Percentiles rank a stretch among this genome's conserved stretches.
Evolutionary conservation across 2,329 filamentous ascomycete genomes (phyloP).

Genomic region (Rhinocladiella similis): DNA sequence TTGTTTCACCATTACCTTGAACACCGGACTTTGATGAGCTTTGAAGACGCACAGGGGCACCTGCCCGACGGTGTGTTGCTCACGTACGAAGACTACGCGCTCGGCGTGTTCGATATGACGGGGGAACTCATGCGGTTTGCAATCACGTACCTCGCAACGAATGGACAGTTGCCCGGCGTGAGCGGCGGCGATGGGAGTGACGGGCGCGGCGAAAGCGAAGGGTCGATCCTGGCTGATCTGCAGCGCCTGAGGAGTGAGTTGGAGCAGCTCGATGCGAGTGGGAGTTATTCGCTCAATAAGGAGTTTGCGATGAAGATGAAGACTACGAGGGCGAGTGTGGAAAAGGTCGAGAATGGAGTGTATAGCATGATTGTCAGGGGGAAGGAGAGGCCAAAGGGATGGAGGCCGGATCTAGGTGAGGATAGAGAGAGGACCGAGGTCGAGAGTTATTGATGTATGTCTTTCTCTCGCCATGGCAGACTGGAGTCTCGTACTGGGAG

Average conservation of each 20-base stretch:
- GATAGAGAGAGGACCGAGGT: slow-evolving; percentile 36
- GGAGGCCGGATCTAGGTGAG: slow-evolving; percentile 72
- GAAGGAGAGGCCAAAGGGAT: slow-evolving; percentile 84
- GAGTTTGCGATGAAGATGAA: slow-evolving; percentile 78
- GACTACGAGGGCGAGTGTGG: slow-evolving; percentile 83
- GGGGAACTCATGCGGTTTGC: slow-evolving; percentile 98
- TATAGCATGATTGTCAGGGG: slow-evolving; percentile 88
- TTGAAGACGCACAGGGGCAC: slow-evolving; percentile 55
- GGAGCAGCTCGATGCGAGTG: slow-evolving; percentile 66
- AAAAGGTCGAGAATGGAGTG: slow-evolving; percentile 87
- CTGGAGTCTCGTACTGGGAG: no score
- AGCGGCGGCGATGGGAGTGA: background rate
- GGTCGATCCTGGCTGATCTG: slow-evolving; percentile 77
- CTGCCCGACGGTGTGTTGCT: slow-evolving; percentile 59
- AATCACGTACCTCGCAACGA: slow-evolving; percentile 79
- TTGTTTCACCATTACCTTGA: slow-evolving; percentile 86
- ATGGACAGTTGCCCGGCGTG: slow-evolving; percentile 25
- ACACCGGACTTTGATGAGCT: slow-evolving; percentile 71
- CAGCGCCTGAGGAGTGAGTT: slow-evolving; percentile 74
- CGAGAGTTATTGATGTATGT: slow-evolving; percentile 32
- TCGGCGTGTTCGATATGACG: slow-evolving; percentile 89
- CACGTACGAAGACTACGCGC: slow-evolving; percentile 80
- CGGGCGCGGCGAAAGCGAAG: slow-evolving; percentile 36
- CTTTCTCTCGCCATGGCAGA: no score
- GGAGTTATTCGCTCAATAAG: slow-evolving; percentile 54